Conservation (phyloP, 1,284 basidiomycete genomes). For the Ceratorhiza oryzae-sativae region DNA sequence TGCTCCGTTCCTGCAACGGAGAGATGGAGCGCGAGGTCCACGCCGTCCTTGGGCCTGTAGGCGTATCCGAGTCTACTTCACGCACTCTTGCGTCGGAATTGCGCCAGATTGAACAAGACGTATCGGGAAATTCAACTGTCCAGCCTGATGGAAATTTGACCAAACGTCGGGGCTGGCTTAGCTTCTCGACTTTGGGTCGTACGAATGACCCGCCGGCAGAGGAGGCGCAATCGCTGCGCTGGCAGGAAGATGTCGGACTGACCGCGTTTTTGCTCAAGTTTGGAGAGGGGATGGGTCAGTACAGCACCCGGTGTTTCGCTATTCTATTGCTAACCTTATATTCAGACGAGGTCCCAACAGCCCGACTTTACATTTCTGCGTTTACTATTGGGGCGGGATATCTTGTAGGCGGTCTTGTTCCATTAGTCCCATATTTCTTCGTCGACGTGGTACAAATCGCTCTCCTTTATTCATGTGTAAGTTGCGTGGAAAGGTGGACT, state of each 20-base stretch:
- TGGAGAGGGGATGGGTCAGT: slow-evolving; percentile 82
- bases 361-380: slow-evolving; percentile 79
- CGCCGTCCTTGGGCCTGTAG: slow-evolving; percentile 85
- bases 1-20: slow-evolving; percentile 84
- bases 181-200: slow-evolving; percentile 34
- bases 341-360: slow-evolving; percentile 81
- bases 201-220: slow-evolving; percentile 44
- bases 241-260: slow-evolving; percentile 78
- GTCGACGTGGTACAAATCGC: slow-evolving; percentile 65
- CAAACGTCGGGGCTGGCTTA: slow-evolving; percentile 24
- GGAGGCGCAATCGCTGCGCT: slow-evolving; percentile 54
- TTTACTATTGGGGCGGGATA: slow-evolving; percentile 91
- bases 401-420: slow-evolving; percentile 86
- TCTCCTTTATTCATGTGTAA: slow-evolving; percentile 68
- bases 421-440: slow-evolving; percentile 91
- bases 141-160: not conserved
- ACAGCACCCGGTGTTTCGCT: not conserved
- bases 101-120: slow-evolving; percentile 65
- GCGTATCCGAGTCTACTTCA: slow-evolving; percentile 84
- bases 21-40: slow-evolving; percentile 97
- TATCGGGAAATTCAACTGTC: slow-evolving; percentile 40
- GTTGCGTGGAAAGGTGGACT: not conserved
- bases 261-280: slow-evolving; percentile 94
- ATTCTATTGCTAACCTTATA: not conserved
- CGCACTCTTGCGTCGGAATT: slow-evolving; percentile 79